Evolutionary conservation across 768 basidiomycete species (phyloP).

Genomic region (Auricularia heimuer): DNA sequence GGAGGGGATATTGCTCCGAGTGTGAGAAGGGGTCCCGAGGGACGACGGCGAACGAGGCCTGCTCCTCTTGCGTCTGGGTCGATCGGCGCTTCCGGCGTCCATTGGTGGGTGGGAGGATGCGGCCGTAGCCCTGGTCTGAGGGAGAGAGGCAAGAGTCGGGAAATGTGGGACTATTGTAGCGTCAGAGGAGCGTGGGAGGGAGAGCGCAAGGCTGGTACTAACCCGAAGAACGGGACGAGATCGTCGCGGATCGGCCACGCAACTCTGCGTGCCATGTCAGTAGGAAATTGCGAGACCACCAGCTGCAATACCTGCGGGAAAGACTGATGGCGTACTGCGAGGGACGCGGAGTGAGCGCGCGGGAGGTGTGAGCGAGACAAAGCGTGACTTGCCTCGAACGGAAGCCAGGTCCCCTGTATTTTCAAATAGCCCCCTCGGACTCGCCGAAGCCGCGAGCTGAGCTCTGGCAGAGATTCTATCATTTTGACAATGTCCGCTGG

Average conservation of each 20-base stretch:
- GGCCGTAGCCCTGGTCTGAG: constrained; percentile 79
- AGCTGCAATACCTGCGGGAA: constrained; percentile 51
- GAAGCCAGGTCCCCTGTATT: constrained; percentile 93
- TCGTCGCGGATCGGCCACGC: constrained; percentile 85
- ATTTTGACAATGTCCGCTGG: constrained; percentile 88
- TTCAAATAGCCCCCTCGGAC: constrained; percentile 84
- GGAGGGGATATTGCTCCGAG: neutral
- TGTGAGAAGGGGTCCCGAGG: neutral
- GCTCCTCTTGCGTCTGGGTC: neutral
- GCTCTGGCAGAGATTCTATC: constrained; percentile 84
- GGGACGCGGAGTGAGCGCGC: constrained; percentile 9
- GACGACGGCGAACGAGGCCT: neutral
- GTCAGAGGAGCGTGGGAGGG: constrained; percentile 13
- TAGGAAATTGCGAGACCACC: constrained; percentile 7
- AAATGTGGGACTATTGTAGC: constrained; percentile 57
- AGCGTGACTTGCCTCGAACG: constrained; percentile 56
- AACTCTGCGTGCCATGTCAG: constrained; percentile 40
- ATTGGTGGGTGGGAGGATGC: constrained; percentile 46
- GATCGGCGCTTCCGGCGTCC: constrained; percentile 9
- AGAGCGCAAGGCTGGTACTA: constrained; percentile 12
- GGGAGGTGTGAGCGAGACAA: constrained; percentile 6
- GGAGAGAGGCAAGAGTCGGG: constrained; percentile 76
- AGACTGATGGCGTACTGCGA: constrained; percentile 65
- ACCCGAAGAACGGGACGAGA: constrained; percentile 84
- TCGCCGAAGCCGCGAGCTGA: constrained; percentile 70